Base-by-base conservation (phyloP, 306 rosid species). In the apple (Malus domestica) region DNA sequence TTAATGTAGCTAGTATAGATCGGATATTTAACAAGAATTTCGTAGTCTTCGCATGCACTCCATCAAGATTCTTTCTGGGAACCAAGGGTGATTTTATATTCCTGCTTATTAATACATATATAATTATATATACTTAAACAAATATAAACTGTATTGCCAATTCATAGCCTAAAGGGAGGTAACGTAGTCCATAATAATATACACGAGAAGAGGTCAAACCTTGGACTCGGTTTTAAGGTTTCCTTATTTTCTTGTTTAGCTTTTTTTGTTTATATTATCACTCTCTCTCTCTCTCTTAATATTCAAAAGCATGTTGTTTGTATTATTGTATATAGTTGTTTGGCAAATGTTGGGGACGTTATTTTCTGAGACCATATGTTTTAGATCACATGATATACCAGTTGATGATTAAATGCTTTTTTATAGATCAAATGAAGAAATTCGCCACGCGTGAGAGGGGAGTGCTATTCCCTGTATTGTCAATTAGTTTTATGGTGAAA, bases 181-280 rank as follows among this genome's bases (percentile, higher is more conserved):
- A 68, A 80, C 77, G 60, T 72, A 80, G 40, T 10, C 16, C 19
- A 51, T 35, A 35, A 35, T 7, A 51, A 51, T 51, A 51, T 19
- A 14, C 3, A 59, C 61, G 75, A 55, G 84, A 76, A 77, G 77
- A 75, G 77, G 81, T 87, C 80, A 84, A 87, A 85, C 88, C 85
- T 93, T 88, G 88, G 80, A 71, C 78, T 83, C 38, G 66, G 74
- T 82, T 89, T 83, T 78, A 78, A 76, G 88, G 90, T 88, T 80
- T 79, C 81, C 52, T 60, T 35, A 67, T 54, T 76, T 82, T 72
- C 44, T 51, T 82, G 72, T 30, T 74, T 66, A 72, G 67, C 57
- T 45, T 65, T 82, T 82, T 73, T 74, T 83, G 71, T 69, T 72
- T 61, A 32, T 66, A 1, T 73, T 29, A 38, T 81, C 27, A 23